phyloP scores from a whole-genome alignment of 495 filamentous ascomycete species.

The Tirmania nivea region DNA sequence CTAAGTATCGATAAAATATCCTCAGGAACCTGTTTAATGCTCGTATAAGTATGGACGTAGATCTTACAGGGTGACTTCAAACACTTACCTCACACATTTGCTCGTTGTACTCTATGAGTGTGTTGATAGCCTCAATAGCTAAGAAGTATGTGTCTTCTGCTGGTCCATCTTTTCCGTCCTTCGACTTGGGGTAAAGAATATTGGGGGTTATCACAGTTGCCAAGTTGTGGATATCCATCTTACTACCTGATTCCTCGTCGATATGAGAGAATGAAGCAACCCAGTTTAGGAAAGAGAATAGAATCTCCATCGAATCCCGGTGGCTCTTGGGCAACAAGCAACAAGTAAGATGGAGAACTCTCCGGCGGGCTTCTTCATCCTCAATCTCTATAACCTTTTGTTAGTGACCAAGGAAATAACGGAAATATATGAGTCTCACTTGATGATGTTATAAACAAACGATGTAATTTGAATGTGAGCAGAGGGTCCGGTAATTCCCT shows the following conservation, averaged over 20 bases:
- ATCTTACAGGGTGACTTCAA: not conserved
- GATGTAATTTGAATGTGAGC: slow-evolving; percentile 84
- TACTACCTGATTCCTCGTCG: slow-evolving; percentile 76
- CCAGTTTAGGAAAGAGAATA: slow-evolving; percentile 97
- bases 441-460: slow-evolving; percentile 70
- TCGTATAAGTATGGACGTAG: not conserved
- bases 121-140: slow-evolving; percentile 77
- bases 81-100: slow-evolving; percentile 80
- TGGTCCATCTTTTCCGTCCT: slow-evolving; percentile 29
- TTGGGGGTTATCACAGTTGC: slow-evolving; percentile 97
- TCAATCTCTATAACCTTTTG: slow-evolving; percentile 38
- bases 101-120: slow-evolving; percentile 78
- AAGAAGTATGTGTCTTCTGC: slow-evolving; percentile 64
- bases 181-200: slow-evolving; percentile 57
- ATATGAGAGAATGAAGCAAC: slow-evolving; percentile 89
- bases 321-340: slow-evolving; percentile 85
- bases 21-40: slow-evolving; percentile 55
- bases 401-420: slow-evolving; percentile 13
- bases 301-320: slow-evolving; percentile 80
- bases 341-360: slow-evolving; percentile 75
- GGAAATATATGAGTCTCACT: slow-evolving; percentile 30
- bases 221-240: slow-evolving; percentile 98
- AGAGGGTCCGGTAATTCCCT: slow-evolving; percentile 87
- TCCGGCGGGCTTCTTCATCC: slow-evolving; percentile 59
- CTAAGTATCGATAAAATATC: slow-evolving; percentile 69